Evolutionary conservation across 202 grass and related monocot species (phyloP), one percentile per base, ranked within the genome.

Genomic region (Setaria italica): DNA sequence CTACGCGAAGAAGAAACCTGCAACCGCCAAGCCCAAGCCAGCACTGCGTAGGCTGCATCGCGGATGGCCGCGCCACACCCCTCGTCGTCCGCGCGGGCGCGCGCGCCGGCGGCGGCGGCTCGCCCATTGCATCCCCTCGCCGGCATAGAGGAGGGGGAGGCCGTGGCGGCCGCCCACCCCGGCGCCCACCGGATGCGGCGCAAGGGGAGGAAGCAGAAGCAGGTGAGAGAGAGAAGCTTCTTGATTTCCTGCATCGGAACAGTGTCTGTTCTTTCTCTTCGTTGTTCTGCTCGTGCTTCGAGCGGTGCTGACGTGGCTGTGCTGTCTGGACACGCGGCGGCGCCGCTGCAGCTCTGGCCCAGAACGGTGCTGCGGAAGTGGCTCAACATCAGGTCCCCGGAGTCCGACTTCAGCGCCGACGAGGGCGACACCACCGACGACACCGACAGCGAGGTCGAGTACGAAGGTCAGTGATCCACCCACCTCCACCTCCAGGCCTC

Each of bases 371-470:
- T 99, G 55, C 90, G 90, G 10, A 99, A 99, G 69, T 99, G 93
- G 97, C 97, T 99, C 84, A 99, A 99, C 70, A 96, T 99, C 90
- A 67, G 57, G 86, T 96, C 97, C 54, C 78, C 81, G 74, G 90
- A 94, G 6, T 99, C 91, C 35, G 93, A 99, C 33, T 99, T 90
- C 76, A 99, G 97, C 82, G 93, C 97, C 82, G 97, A 99, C 79
- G 97, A 99, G 84, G 86, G 62, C 43, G 93, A 96, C 42, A 87
- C 91, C 60, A 85, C 88, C 80, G 93, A 98, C 63, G 90, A 89
- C 33, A 84, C 83, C 2, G 91, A 92, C 56, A 92, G 91, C 88
- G 93, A 96, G 13, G 82, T 79, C 45, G 93, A 99, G 73, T 85
- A 85, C 43, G 93, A 99, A 88, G 97, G 93, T 99, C 43, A n/a